Percentiles rank a stretch among this genome's conserved stretches.
phyloP scores from a whole-genome alignment of 306 rosid species.

The Gastrolobium bilobum region DNA sequence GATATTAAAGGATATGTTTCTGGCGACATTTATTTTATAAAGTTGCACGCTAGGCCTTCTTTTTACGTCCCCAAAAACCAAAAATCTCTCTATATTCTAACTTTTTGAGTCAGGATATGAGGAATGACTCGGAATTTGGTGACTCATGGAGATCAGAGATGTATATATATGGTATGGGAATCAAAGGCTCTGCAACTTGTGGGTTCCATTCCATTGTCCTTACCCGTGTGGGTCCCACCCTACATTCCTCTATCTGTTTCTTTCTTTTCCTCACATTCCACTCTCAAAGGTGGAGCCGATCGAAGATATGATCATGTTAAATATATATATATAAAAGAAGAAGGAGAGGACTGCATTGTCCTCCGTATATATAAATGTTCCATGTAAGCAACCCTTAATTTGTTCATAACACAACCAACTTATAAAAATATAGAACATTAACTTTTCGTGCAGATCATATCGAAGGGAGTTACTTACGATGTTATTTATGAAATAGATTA shows the following conservation, averaged over 20 bases:
- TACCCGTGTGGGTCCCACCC: constrained; percentile 25
- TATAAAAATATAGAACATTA: too few relatives aligned
- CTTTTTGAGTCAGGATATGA: constrained; percentile 46
- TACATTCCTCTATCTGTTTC: constrained; percentile 30
- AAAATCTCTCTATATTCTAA: background rate
- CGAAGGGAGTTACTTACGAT: too few relatives aligned
- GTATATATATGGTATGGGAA: background rate
- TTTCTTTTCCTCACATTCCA: constrained; percentile 48
- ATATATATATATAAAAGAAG: too few relatives aligned
- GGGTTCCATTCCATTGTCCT: constrained; percentile 51
- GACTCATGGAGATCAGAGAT: constrained; percentile 30
- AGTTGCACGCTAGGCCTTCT: constrained; percentile 72
- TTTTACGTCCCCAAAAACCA: constrained; percentile 56
- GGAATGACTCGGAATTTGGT: constrained; percentile 40
- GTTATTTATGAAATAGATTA: too few relatives aligned
- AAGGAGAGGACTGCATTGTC: background rate
- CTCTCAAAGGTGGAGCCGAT: background rate
- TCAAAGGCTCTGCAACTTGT: constrained; percentile 35
- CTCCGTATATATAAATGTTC: too few relatives aligned
- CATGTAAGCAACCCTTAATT: too few relatives aligned
- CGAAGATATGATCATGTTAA: too few relatives aligned
- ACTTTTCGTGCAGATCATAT: too few relatives aligned
- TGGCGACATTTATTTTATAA: constrained; percentile 64
- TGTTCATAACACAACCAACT: too few relatives aligned
- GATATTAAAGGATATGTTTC: constrained; percentile 18